Evolutionary conservation across 2,329 filamentous ascomycete species (phyloP).

Genomic region (Basipetospora chlamydospora): DNA sequence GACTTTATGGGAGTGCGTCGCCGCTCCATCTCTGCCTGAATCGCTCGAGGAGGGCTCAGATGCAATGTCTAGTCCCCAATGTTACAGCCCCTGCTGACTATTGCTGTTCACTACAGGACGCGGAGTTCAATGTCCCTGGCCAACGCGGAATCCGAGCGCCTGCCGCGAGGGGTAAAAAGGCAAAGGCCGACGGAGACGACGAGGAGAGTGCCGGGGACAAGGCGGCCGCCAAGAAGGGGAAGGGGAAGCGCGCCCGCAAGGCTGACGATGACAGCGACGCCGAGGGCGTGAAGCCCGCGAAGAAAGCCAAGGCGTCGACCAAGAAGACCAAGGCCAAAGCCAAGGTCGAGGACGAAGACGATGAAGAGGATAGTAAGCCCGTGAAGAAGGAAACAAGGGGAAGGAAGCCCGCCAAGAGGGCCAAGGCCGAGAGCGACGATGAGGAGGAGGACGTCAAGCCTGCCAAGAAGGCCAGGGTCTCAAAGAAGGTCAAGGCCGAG

Average conservation of each 20-base stretch:
- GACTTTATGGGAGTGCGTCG: constrained; percentile 75
- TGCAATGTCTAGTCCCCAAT: no score
- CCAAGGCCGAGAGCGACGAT: constrained; percentile 10
- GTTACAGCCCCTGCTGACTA: no score
- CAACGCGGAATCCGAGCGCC: constrained; percentile 44
- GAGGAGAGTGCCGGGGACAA: constrained; percentile 18
- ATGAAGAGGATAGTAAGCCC: constrained; percentile 18
- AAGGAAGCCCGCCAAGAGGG: constrained; percentile 10
- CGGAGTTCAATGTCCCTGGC: constrained; percentile 57
- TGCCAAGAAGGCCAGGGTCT: constrained; percentile 17
- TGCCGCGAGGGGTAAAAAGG: constrained; percentile 12
- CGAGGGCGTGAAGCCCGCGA: constrained; percentile 9
- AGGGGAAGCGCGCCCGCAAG: constrained; percentile 9
- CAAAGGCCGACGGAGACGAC: constrained; percentile 12
- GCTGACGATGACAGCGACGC: constrained; percentile 7
- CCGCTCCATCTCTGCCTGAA: background rate
- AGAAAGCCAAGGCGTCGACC: background rate
- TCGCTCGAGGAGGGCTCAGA: no score
- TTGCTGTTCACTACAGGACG: constrained; percentile 52
- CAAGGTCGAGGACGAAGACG: constrained; percentile 13
- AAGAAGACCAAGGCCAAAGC: constrained; percentile 1
- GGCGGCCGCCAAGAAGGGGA: constrained; percentile 10
- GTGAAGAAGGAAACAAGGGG: constrained; percentile 21
- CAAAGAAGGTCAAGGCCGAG: constrained; percentile 8
- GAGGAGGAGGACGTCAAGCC: constrained; percentile 14